phyloP scores from a whole-genome alignment of 192 early-diverging fungal genomes.

The Martensiomyces pterosporus region DNA sequence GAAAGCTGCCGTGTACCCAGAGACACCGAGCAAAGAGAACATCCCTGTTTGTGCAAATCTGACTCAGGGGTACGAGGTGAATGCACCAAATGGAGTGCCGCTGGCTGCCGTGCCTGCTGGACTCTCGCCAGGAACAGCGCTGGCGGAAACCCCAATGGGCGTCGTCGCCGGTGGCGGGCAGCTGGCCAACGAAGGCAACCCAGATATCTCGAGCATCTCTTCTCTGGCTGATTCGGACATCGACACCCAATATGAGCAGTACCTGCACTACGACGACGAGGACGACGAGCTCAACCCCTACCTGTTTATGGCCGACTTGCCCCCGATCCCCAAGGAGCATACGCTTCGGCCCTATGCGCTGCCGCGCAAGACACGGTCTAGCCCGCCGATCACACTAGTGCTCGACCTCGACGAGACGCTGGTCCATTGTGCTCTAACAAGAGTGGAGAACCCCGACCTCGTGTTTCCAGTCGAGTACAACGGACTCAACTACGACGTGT shows the following conservation, averaged over 20 bases:
- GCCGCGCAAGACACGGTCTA: constrained; percentile 58
- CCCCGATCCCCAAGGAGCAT: constrained; percentile 56
- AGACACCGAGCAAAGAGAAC: constrained; percentile 50
- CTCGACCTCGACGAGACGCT: constrained; percentile 69
- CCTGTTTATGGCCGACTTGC: constrained; percentile 57
- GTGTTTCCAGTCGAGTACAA: constrained; percentile 66
- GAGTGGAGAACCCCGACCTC: constrained; percentile 56
- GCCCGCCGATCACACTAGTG: constrained; percentile 62
- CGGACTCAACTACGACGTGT: constrained; percentile 57
- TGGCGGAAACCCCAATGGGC: too few species aligned
- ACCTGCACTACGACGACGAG: constrained; percentile 39
- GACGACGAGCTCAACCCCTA: constrained; percentile 51
- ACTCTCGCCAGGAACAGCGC: too few species aligned
- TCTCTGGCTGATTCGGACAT: constrained; percentile 22
- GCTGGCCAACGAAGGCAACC: constrained; percentile 6
- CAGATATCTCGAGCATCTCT: constrained; percentile 24
- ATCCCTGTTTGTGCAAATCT: constrained; percentile 24
- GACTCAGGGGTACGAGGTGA: constrained; percentile 7
- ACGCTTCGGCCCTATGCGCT: constrained; percentile 52
- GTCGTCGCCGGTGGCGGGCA: background rate
- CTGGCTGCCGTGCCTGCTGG: constrained; percentile 2
- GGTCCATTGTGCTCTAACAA: constrained; percentile 61
- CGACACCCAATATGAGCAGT: constrained; percentile 29
- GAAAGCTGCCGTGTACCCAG: constrained; percentile 21
- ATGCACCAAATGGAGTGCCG: constrained; percentile 2